Evolutionary conservation across 169 alveolate species (phyloP).

Genomic region (Plasmodium relictum): DNA sequence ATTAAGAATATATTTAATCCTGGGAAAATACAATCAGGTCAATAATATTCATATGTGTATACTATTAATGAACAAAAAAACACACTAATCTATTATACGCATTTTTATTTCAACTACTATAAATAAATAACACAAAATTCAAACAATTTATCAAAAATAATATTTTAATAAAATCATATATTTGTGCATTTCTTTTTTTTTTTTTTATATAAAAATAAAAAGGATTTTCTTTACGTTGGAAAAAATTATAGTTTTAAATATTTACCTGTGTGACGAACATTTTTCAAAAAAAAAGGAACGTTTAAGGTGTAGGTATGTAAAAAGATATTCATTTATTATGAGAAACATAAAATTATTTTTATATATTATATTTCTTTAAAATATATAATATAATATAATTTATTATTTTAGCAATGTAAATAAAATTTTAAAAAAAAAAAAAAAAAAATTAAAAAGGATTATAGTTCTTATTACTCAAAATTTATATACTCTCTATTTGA

Average conservation of each 20-base stretch:
- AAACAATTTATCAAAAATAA: too few species aligned
- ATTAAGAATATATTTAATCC: background rate
- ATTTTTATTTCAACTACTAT: background rate
- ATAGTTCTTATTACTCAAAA: background rate
- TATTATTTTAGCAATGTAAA: background rate
- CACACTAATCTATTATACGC: background rate
- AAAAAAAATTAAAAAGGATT: background rate
- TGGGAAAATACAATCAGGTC: background rate
- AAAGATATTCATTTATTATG: conserved; percentile 60
- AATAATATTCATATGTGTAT: background rate
- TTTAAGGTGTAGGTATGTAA: conserved; percentile 69
- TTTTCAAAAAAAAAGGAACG: conserved; percentile 77
- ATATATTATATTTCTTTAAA: background rate
- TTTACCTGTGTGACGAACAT: conserved; percentile 78
- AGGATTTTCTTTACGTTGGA: background rate
- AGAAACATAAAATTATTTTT: background rate
- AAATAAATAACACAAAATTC: too few species aligned
- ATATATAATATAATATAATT: background rate
- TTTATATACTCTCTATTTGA: background rate
- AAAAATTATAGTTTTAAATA: background rate
- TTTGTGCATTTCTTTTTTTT: too few species aligned
- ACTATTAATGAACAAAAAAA: background rate
- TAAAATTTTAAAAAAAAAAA: background rate
- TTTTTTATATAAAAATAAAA: background rate
- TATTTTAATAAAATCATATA: too few species aligned